A percentile compares a stretch with the other conserved stretches of the same genome.
Conservation (phyloP, 164 flowering plant genomes). For the Houttuynia cordata region DNA sequence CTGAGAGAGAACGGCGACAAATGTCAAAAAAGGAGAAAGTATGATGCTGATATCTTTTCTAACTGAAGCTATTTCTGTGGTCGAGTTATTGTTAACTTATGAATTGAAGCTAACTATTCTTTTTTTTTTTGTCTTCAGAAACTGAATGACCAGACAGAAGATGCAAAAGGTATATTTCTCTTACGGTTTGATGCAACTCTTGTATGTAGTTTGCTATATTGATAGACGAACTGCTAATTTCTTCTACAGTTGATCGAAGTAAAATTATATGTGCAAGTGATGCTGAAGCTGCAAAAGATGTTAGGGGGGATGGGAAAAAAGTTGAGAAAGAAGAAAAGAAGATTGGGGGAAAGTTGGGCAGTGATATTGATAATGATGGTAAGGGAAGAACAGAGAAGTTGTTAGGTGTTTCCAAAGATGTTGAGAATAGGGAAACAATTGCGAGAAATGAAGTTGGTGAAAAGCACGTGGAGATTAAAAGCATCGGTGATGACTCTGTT, state of each 20-base stretch:
- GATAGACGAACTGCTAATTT: neutral
- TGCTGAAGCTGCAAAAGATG: slow-evolving; percentile 17
- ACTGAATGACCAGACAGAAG: slow-evolving; percentile 35
- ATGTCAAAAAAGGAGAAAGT: slow-evolving; percentile 47
- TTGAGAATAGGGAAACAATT: slow-evolving; percentile 4
- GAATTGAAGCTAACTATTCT: neutral
- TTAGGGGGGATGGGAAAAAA: slow-evolving; percentile 15
- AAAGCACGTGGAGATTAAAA: slow-evolving; percentile 12
- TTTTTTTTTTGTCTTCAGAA: slow-evolving; percentile 26
- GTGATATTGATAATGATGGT: slow-evolving; percentile 16
- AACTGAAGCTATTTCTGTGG: neutral
- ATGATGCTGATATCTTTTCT: neutral
- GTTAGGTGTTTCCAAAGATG: slow-evolving; percentile 8
- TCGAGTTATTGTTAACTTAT: neutral
- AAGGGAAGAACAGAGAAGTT: slow-evolving; percentile 14
- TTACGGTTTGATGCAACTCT: neutral
- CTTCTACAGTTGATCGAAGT: slow-evolving; percentile 13
- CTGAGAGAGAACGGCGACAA: slow-evolving; percentile 45
- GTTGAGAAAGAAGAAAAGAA: slow-evolving; percentile 17
- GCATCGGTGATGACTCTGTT: slow-evolving; percentile 15
- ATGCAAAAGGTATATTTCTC: slow-evolving; percentile 29
- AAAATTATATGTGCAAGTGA: slow-evolving; percentile 16
- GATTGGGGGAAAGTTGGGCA: slow-evolving; percentile 6
- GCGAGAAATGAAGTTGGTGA: slow-evolving; percentile 14
- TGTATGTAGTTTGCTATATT: neutral